These are phyloP conservation scores for Gaeumannomyces sp. DNA, from an alignment of 2,329 filamentous ascomycete species.

Conservation along the genomic window DNA sequence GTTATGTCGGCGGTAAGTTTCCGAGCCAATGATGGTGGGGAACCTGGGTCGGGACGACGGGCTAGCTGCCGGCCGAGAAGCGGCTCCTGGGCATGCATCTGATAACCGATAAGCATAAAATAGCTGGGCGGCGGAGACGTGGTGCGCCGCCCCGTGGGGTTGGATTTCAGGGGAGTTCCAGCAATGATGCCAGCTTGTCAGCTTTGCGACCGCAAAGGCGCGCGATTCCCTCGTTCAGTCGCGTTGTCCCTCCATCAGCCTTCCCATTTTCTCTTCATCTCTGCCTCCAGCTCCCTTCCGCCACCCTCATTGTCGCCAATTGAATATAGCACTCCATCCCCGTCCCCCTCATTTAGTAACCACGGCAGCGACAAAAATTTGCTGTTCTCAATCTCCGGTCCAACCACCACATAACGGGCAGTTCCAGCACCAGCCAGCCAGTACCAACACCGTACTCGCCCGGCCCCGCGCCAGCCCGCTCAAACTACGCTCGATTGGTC, in stretches of 20 bases:
- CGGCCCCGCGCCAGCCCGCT: too few species aligned
- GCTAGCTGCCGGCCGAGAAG: too few species aligned
- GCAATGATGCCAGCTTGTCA: neutral
- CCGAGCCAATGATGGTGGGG: neutral
- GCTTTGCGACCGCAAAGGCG: neutral
- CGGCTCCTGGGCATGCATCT: too few species aligned
- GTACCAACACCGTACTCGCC: too few species aligned
- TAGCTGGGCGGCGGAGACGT: too few species aligned
- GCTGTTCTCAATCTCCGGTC: neutral
- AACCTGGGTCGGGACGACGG: neutral
- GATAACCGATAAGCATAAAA: neutral
- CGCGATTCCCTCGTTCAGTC: neutral
- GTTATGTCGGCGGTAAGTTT: too few species aligned
- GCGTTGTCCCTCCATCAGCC: too few species aligned
- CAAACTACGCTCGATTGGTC: neutral
- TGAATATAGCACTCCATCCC: neutral
- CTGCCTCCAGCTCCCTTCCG: neutral
- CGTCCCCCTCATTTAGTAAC: neutral
- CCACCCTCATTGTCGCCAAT: neutral
- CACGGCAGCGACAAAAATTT: too few species aligned
- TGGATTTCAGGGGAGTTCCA: neutral
- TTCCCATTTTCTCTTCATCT: neutral
- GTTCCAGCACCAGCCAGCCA: too few species aligned
- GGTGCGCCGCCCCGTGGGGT: neutral
- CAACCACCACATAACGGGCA: neutral